A percentile compares a stretch with the other conserved stretches of the same genome.
Evolutionary conservation across 164 flowering plant genomes (phyloP).

Genomic region (Euptelea pleiosperma): DNA sequence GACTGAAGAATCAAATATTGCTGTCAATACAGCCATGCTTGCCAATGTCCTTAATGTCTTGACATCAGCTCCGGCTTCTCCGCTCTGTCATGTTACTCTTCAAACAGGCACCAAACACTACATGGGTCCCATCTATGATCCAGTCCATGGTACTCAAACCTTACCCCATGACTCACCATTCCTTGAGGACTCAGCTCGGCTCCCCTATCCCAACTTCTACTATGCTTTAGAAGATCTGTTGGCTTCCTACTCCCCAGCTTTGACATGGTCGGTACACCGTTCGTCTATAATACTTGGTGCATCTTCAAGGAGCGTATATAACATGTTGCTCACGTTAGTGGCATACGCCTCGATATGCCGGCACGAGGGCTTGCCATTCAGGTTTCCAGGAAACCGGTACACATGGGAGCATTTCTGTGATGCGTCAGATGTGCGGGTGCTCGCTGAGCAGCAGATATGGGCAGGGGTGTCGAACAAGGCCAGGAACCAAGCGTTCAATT

Average conservation of each 20-base stretch:
- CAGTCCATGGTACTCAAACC: not conserved
- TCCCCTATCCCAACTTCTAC: constrained; percentile 33
- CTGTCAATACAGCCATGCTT: constrained; percentile 27
- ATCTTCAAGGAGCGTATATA: constrained; percentile 20
- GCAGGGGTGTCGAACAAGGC: constrained; percentile 21
- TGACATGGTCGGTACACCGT: constrained; percentile 35
- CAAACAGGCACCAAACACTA: constrained; percentile 47
- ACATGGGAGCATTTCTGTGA: constrained; percentile 38
- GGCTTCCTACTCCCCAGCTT: constrained; percentile 11
- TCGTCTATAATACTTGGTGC: constrained; percentile 33
- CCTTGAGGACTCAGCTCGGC: constrained; percentile 17
- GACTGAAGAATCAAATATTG: constrained; percentile 17
- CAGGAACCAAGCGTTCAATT: constrained; percentile 37
- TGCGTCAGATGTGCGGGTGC: constrained; percentile 19
- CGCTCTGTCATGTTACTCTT: constrained; percentile 29
- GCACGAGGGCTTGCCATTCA: constrained; percentile 22
- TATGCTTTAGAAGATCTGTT: constrained; percentile 30
- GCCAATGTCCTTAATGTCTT: constrained; percentile 31
- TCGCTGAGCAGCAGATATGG: constrained; percentile 39
- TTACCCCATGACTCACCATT: constrained; percentile 25
- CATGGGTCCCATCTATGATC: constrained; percentile 34
- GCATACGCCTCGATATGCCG: constrained; percentile 24
- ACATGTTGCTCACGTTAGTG: constrained; percentile 17
- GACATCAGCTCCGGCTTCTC: not conserved
- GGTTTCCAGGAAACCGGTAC: constrained; percentile 27